A percentile compares a stretch with the other conserved stretches of the same genome.
Evolutionary conservation across 176 grass and related monocot species (phyloP).

Genomic region (Carex parvula): DNA sequence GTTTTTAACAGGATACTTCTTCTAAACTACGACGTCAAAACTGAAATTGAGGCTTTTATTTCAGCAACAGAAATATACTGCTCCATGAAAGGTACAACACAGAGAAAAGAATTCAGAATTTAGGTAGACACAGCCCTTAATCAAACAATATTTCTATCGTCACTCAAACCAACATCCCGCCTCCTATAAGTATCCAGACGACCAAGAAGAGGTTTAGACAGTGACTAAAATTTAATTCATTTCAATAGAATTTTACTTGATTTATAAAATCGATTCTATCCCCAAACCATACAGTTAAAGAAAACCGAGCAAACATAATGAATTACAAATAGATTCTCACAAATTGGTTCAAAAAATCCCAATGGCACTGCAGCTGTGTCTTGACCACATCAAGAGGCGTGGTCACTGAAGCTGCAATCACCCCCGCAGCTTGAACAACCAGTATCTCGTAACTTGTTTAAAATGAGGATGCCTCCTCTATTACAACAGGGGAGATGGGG

Average conservation of each 20-base stretch:
- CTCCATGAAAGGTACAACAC: not conserved
- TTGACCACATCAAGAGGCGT: constrained; percentile 79
- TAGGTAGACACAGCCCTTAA: not conserved
- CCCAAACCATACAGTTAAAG: not conserved
- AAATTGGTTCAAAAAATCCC: constrained; percentile 16
- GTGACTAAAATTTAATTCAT: not conserved
- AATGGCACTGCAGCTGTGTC: constrained; percentile 93
- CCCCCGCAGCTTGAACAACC: constrained; percentile 62
- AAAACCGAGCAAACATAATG: not conserved
- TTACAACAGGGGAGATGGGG: no score
- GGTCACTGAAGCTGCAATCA: constrained; percentile 51
- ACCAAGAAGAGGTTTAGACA: not conserved
- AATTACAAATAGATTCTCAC: not conserved
- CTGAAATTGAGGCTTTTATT: not conserved
- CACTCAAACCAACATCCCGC: not conserved
- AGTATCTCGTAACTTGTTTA: constrained; percentile 26
- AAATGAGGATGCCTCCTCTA: constrained; percentile 34
- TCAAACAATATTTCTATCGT: not conserved
- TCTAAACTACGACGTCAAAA: not conserved
- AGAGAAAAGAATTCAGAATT: not conserved
- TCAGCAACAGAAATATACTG: not conserved
- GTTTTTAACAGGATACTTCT: not conserved
- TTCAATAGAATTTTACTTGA: not conserved
- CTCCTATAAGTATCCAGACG: not conserved
- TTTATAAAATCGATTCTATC: not conserved